These are phyloP conservation scores for Fusarium robinianum DNA, from an alignment of 2,329 filamentous ascomycete genomes.

Conservation along the genomic window DNA sequence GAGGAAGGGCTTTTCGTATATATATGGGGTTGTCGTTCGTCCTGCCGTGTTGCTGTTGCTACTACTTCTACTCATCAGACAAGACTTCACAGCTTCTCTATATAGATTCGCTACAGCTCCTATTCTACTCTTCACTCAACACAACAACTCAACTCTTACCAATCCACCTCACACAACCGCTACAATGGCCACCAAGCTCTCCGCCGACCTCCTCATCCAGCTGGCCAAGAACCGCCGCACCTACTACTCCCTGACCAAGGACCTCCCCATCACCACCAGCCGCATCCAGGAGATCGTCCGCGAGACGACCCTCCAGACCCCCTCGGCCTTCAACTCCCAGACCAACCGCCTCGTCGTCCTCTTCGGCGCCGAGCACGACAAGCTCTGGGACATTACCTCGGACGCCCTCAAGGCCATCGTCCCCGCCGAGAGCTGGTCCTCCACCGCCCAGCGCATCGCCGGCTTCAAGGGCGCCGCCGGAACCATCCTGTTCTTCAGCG, in stretches of 20 bases:
- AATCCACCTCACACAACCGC: slow-evolving; percentile 24
- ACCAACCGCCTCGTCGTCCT: slow-evolving; percentile 78
- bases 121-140: slow-evolving; percentile 6
- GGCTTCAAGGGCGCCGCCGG: slow-evolving; percentile 75
- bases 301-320: slow-evolving; percentile 68
- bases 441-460: slow-evolving; percentile 50
- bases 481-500: slow-evolving; percentile 87
- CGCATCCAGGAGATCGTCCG: slow-evolving; percentile 68
- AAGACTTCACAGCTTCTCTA: not conserved
- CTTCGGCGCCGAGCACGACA: slow-evolving; percentile 80
- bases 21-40: no score
- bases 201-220: slow-evolving; percentile 61
- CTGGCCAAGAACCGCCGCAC: slow-evolving; percentile 70
- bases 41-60: not conserved
- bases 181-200: slow-evolving; percentile 51
- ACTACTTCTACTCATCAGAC: no score
- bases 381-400: slow-evolving; percentile 78
- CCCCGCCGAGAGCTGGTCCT: slow-evolving; percentile 64
- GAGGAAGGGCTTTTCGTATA: no score
- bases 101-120: slow-evolving; percentile 1
- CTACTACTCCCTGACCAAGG: slow-evolving; percentile 69
- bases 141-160: slow-evolving; percentile 29
- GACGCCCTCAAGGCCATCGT: slow-evolving; percentile 60
- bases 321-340: slow-evolving; percentile 89
- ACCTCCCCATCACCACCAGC: slow-evolving; percentile 55